Conservation (phyloP, 495 filamentous ascomycete species). For the Aspergillus homomorphus region DNA sequence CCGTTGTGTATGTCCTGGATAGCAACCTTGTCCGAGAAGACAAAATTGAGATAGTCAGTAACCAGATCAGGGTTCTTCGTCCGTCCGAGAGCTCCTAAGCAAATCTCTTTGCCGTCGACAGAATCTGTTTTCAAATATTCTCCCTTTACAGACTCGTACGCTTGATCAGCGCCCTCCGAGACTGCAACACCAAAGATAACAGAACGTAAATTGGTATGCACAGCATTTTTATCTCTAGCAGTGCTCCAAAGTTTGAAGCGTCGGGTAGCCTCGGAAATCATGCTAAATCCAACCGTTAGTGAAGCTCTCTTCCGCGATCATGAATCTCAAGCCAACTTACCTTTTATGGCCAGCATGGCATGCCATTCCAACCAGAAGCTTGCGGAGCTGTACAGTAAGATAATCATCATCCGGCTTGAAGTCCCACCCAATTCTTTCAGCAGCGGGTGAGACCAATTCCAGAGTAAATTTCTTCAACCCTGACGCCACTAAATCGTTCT, state of each 20-base stretch:
- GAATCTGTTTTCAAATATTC: conserved; percentile 78
- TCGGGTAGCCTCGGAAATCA: conserved; percentile 64
- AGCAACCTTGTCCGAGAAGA: conserved; percentile 73
- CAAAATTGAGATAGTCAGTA: conserved; percentile 67
- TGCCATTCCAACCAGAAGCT: conserved; percentile 71
- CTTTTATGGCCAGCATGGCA: conserved; percentile 68
- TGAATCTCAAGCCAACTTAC: conserved; percentile 41
- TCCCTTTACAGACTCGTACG: conserved; percentile 72
- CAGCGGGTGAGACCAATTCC: conserved; percentile 65
- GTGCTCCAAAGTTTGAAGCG: conserved; percentile 73
- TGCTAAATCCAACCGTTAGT: conserved; percentile 43
- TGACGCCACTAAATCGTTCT: conserved; percentile 52
- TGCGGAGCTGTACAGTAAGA: conserved; percentile 74
- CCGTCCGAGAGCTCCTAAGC: conserved; percentile 71
- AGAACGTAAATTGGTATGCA: conserved; percentile 76
- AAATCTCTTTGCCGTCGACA: conserved; percentile 86
- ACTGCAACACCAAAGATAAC: conserved; percentile 80
- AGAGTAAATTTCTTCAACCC: conserved; percentile 73
- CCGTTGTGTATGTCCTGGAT: conserved; percentile 84
- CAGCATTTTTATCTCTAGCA: conserved; percentile 59
- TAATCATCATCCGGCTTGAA: conserved; percentile 73
- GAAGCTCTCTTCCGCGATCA: neutral
- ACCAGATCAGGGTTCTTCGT: conserved; percentile 66
- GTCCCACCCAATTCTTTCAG: conserved; percentile 82
- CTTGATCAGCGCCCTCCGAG: conserved; percentile 58